Evolutionary conservation across 176 grass and related monocot genomes (phyloP), one percentile per base, ranked within the genome.

Genomic region (Saccharum spontaneum): DNA sequence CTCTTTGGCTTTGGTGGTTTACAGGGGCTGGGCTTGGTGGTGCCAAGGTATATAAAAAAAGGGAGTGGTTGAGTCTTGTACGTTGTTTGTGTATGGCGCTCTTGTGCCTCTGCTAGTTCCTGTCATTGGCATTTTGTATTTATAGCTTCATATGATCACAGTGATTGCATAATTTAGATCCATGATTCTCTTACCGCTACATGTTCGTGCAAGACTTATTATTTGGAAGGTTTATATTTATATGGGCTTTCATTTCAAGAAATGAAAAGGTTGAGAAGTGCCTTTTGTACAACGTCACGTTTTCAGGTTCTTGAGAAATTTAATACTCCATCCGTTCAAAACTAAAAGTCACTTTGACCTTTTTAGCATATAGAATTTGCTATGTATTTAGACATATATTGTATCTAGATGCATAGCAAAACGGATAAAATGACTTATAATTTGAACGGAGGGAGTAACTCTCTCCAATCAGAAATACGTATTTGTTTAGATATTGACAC

Each of bases 11-110:
- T 26, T 26, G 59, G 59, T 62, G 9, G n/a, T 61, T 86, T 67
- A 65, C 17, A 54, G 39, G 63, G 33, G 14, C 31, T 66, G 3
- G 17, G 1, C 10, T 66, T 13, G 22, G 14, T 44, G 7, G 60
- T 20, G 60, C 55, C 55, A 59, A 11, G 57, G 73, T 69, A 79
- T 79, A 83, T 87, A 87, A 61, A 61, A 81, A 37, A 57, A 20
- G 18, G 59, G 20, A 26, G 55, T 33, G 33, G 65, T 72, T 18
- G 57, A 64, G 65, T 37, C 71, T 10, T 20, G 4, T 50, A 78
- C 36, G 38, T 10, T 72, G 18, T 64, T 54, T 34, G 11, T 67
- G 15, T 50, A 6, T 66, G 59, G 41, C 40, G 39, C 23, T 24
- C 31, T 13, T 12, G 17, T 43, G 63, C 18, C 0, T 41, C 30